Evolutionary conservation across 164 flowering plant genomes (phyloP), one percentile per base, ranked within the genome.

Genomic region (Buxus sempervirens): DNA sequence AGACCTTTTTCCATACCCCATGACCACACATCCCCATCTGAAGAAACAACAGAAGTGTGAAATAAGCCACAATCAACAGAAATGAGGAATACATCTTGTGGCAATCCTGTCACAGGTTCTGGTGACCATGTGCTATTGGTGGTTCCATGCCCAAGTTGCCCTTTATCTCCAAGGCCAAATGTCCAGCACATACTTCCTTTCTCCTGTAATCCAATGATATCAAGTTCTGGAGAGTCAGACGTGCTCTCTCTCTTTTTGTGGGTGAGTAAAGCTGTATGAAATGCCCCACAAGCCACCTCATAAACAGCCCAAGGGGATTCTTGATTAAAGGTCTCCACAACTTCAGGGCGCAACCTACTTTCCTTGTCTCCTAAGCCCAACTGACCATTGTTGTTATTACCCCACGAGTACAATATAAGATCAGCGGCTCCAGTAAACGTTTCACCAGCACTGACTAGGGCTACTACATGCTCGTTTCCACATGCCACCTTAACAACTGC

Each of bases 1-100:
- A 87, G 88, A 24, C 98, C 98, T 68, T 77, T 91, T 79, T 86
- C 95, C 98, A 94, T 94, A 49, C 98, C 97, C 98, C 98, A 94
- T 48, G 96, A 83, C 97, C 96, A 88, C 51, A 91, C 95, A 54
- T 87, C 87, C 49, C 98, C 97, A 8, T 76, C 81, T 0, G 85
- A 83, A 19, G 95, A 84, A 70, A 85, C 90, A 42, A 85, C 89
- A 74, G 90, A 86, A 0, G 98, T 94, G 66, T 94, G 96, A 70
- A 91, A 91, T 32, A 94, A 73, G 41, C 98, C 97, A 81, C 98
- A 94, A 64, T 83, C 97, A 21, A 90, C 80, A 38, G 98, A 88
- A 58, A 86, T 69, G 20, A 93, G 72, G 72, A 76, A 67, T 18
- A 72, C 68, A 49, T 76, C 62, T 53, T 73, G 64, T 7, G 95